phyloP scores from a whole-genome alignment of 2,329 filamentous ascomycete genomes.

The Pseudopyrenochaeta lycopersici region DNA sequence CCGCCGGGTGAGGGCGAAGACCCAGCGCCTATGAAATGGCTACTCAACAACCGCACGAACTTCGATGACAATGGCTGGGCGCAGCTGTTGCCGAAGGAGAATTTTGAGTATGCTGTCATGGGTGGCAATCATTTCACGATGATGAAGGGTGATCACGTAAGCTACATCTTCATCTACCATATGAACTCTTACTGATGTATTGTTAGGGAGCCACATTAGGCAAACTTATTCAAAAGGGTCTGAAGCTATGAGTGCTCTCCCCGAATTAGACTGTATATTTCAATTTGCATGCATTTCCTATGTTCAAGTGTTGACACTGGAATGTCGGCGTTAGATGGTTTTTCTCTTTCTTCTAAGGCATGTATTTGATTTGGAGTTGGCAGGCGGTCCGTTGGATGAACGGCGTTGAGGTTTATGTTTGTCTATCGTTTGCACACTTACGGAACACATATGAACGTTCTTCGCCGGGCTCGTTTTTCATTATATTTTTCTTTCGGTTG shows the following conservation, averaged over 20 bases:
- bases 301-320: constrained; percentile 46
- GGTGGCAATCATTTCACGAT: constrained; percentile 79
- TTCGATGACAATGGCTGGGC: constrained; percentile 77
- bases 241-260: constrained; percentile 38
- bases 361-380: constrained; percentile 16
- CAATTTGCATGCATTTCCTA: constrained; percentile 43
- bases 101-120: constrained; percentile 73
- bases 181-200: constrained; percentile 31
- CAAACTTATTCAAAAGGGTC: constrained; percentile 56
- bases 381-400: background rate
- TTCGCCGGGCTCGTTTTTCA: constrained; percentile 2
- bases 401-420: constrained; percentile 10
- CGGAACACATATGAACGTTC: background rate
- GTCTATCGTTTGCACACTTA: constrained; percentile 2
- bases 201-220: constrained; percentile 49
- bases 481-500: constrained; percentile 11
- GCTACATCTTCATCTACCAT: constrained; percentile 9
- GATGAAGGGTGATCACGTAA: constrained; percentile 71
- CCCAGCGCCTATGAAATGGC: constrained; percentile 67
- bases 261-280: constrained; percentile 25
- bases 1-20: constrained; percentile 67
- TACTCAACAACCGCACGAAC: constrained; percentile 76
- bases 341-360: constrained; percentile 17
- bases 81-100: constrained; percentile 68
- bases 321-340: constrained; percentile 36